Base-by-base conservation (phyloP, 495 filamentous ascomycete species). In the Trichoderma reesei region DNA sequence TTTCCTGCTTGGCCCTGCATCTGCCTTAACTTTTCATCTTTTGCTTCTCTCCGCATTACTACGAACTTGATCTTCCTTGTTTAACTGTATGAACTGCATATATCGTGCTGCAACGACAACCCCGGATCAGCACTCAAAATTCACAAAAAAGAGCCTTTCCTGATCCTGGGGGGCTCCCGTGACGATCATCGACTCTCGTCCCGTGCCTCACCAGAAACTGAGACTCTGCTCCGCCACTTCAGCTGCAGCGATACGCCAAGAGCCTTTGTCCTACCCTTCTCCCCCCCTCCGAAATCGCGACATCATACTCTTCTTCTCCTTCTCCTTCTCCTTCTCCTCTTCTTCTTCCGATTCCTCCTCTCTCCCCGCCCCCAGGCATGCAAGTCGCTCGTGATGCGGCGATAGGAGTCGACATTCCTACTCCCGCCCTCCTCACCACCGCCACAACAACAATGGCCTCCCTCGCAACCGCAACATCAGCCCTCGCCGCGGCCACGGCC, bases 371-470 rank as follows among this genome's bases (percentile, higher is more conserved):
- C n/a, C n/a, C n/a, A n/a, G 51, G 51, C 51, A 56, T 56, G 51
- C 51, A 33, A n/a, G 9, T 34, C 26, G 51, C 31, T 56, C 51
- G 51, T 56, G 51, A 56, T 56, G 51, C 51, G 31, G 51, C 51
- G 51, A 56, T 73, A 69, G 68, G 71, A 48, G 65, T 73, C 66
- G 70, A 70, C 66, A 64, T 67, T 31, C 67, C 68, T 66, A 44
- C 63, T 62, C 65, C 71, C 41, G 62, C 71, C 5, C 62, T 75
- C 38, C 62, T 67, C 46, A 67, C 72, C 54, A 71, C 66, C n/a
- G n/a, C n/a, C 65, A 61, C 26, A 26, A 26, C 26, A 26, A 26
- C 26, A 26, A 26, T 73, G 63, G 41, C 67, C 20, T 60, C 70
- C 63, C 68, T 70, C 61, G 26, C 26, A 26, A 26, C 26, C 26